Evolutionary conservation across 2,329 filamentous ascomycete species (phyloP).

Genomic region (Penicillium olsonii): DNA sequence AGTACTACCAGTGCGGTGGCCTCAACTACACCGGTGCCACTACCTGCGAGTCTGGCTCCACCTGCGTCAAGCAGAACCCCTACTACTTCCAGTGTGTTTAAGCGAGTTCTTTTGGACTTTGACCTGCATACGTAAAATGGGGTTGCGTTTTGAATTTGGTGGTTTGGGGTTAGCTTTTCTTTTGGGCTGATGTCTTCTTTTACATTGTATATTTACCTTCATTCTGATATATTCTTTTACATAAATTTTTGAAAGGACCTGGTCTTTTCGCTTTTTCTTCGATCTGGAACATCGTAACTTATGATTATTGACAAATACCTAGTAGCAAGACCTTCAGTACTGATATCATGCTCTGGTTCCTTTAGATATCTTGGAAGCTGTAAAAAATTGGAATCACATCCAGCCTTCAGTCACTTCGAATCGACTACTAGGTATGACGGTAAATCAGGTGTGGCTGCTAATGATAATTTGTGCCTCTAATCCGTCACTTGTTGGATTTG

Average conservation of each 20-base stretch:
- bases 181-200: slow-evolving; percentile 8
- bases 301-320: too few relatives aligned
- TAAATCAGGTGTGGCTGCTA: too few relatives aligned
- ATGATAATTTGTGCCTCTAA: too few relatives aligned
- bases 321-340: too few relatives aligned
- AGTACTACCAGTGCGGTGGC: slow-evolving; percentile 40
- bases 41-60: slow-evolving; percentile 33
- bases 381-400: too few relatives aligned
- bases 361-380: too few relatives aligned
- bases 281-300: background rate
- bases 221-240: slow-evolving; percentile 7
- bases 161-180: slow-evolving; percentile 14
- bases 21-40: slow-evolving; percentile 38
- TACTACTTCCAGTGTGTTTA: slow-evolving; percentile 43
- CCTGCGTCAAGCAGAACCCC: slow-evolving; percentile 37
- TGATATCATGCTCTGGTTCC: too few relatives aligned
- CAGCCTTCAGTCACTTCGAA: too few relatives aligned
- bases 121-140: slow-evolving; percentile 8
- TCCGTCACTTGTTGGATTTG: too few relatives aligned
- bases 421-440: too few relatives aligned
- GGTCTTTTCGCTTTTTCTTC: background rate
- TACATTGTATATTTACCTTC: slow-evolving; percentile 13
- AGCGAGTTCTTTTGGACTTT: background rate
- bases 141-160: slow-evolving; percentile 3
- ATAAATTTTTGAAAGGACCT: slow-evolving; percentile 1